phyloP scores from a whole-genome alignment of 1,284 basidiomycete species.

The Leucoagaricus sp. region DNA sequence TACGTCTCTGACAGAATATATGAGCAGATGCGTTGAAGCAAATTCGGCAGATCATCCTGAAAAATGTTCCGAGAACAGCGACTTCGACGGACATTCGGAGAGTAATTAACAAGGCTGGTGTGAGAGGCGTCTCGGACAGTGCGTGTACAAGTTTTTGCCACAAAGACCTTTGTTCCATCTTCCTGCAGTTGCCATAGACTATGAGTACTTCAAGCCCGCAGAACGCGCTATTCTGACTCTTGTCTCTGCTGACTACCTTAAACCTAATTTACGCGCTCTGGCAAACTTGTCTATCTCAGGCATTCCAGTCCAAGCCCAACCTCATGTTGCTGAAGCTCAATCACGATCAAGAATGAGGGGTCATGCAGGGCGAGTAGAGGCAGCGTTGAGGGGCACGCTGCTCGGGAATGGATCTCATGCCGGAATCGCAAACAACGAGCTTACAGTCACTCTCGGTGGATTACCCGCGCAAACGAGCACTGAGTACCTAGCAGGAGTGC shows the following conservation, averaged over 20 bases:
- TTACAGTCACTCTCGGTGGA: constrained; percentile 60
- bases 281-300: constrained; percentile 46
- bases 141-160: constrained; percentile 18
- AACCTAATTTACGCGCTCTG: constrained; percentile 43
- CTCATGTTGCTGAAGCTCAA: constrained; percentile 3
- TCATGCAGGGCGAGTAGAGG: constrained; percentile 29
- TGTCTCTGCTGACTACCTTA: constrained; percentile 43
- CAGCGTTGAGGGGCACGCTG: constrained; percentile 29
- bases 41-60: constrained; percentile 44
- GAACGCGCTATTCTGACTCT: constrained; percentile 58
- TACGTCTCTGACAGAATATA: neutral
- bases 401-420: constrained; percentile 55
- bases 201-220: constrained; percentile 57
- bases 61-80: constrained; percentile 50
- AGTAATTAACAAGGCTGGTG: constrained; percentile 43
- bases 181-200: constrained; percentile 57
- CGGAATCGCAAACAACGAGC: constrained; percentile 46
- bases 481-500: constrained; percentile 38
- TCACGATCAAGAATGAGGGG: constrained; percentile 25
- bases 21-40: constrained; percentile 11
- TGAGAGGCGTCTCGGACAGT: constrained; percentile 60
- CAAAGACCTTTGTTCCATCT: neutral
- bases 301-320: constrained; percentile 31
- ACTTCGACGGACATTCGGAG: constrained; percentile 59
- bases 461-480: constrained; percentile 49